Percentiles rank a stretch among this genome's conserved stretches.
These are phyloP conservation scores for Strobilomyces dryophilus DNA, from an alignment of 768 basidiomycete species.

Conservation along the genomic window DNA sequence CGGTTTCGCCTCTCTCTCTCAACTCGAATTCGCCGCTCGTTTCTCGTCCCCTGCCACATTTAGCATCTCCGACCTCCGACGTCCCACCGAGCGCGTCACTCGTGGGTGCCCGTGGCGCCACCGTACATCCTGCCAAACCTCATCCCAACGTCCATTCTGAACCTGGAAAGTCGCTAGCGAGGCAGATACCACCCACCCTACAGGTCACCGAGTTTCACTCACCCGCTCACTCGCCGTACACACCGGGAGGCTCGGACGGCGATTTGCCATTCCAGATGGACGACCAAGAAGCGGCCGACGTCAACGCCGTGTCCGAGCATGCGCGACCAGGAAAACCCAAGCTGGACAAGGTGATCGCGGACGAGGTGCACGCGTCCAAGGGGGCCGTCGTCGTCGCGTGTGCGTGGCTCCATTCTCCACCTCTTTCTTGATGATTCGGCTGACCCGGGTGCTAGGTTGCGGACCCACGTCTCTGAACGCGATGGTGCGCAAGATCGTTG, in stretches of 20 bases:
- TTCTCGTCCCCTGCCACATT: constrained; percentile 1
- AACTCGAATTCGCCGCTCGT: constrained; percentile 5
- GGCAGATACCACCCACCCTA: background rate
- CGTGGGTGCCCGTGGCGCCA: background rate
- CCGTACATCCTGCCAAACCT: background rate
- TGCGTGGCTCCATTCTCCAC: constrained; percentile 35
- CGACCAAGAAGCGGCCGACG: constrained; percentile 54
- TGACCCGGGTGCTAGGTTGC: constrained; percentile 44
- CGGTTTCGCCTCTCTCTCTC: constrained; percentile 6
- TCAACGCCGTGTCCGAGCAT: constrained; percentile 56
- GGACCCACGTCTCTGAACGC: constrained; percentile 69
- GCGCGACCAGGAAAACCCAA: constrained; percentile 65
- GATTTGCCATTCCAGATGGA: constrained; percentile 44
- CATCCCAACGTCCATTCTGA: constrained; percentile 6
- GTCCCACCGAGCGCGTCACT: constrained; percentile 4
- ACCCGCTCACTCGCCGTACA: background rate
- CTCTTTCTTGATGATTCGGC: background rate
- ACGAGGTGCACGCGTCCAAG: constrained; percentile 54
- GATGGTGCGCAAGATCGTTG: constrained; percentile 61
- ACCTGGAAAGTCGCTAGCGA: background rate
- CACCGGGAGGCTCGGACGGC: background rate
- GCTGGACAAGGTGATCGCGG: constrained; percentile 54
- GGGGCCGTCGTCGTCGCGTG: constrained; percentile 67
- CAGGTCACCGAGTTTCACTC: background rate
- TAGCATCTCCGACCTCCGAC: background rate